Evolutionary conservation across 2,329 filamentous ascomycete genomes (phyloP), one percentile per base, ranked within the genome.

Genomic region (Apiospora hydei): DNA sequence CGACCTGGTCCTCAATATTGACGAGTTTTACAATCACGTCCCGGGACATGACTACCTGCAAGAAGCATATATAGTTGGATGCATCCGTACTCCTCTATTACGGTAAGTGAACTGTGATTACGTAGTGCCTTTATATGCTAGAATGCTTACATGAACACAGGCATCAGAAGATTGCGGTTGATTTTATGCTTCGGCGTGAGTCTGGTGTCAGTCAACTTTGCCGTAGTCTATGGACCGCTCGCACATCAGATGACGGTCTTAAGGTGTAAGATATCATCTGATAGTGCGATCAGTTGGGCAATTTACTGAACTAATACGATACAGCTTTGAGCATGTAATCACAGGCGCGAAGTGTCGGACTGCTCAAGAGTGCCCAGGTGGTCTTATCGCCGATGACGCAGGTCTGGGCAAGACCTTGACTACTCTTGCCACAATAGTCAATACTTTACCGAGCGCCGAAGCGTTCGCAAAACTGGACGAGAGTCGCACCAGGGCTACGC

Each of bases 341-440:
- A 57, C 51, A 18, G 51, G 51, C 26, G 51, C 51, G 26, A 57
- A 57, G 26, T 30, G 51, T 34, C 51, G 51, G 14, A 30, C 26
- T 3, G 13, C 51, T 57, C 51, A 18, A 57, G 51, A 57, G 10
- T 57, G 26, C 51, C 51, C 18, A 34, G 64, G 64, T 41, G 64
- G 64, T 16, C 38, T 44, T 44, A 18, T 67, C 7, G 64, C 64
- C 34, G 64, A 67, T 30, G 64, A 67, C 21, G 43, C 43, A 10
- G 64, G 64, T 24, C 43, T 67, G 21, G 64, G 64, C 10, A 67
- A 67, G 38, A 67, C 64, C 21, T 30, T 67, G 5, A 43, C 64
- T 41, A 44, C 38, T 24, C 64, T 67, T 43, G 64, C 64, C 34
- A 41, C 24, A 6, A 67, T 67, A 24, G 16, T 14, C 38, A 57